Conservation (phyloP, 768 basidiomycete genomes). For the Tremella mesenterica region DNA sequence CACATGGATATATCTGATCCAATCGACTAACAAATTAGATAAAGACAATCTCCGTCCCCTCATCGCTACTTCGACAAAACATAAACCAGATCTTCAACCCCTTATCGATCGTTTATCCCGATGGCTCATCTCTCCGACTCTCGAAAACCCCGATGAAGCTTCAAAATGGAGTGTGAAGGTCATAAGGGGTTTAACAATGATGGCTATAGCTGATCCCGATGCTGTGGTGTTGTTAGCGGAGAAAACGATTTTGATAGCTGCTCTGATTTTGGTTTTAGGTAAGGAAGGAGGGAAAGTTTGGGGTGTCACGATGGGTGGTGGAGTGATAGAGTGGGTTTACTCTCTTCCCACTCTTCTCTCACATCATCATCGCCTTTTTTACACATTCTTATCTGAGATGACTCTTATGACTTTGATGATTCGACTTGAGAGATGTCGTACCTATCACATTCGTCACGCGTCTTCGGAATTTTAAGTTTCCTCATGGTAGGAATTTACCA, state of each 20-base stretch:
- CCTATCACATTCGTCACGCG: no score
- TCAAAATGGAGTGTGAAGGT: neutral
- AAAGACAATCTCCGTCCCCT: slow-evolving; percentile 14
- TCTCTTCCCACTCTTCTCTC: slow-evolving; percentile 13
- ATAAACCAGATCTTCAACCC: slow-evolving; percentile 10
- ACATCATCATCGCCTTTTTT: slow-evolving; percentile 26
- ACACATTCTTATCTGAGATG: slow-evolving; percentile 4
- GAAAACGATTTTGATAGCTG: slow-evolving; percentile 23
- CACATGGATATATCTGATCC: no score
- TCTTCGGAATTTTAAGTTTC: no score
- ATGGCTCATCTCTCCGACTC: neutral
- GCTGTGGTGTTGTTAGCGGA: slow-evolving; percentile 31
- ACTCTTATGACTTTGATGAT: no score
- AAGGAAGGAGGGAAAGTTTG: slow-evolving; percentile 25
- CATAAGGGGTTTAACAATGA: slow-evolving; percentile 13
- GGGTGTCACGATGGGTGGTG: slow-evolving; percentile 24
- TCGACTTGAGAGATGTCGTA: no score
- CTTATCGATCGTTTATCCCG: slow-evolving; percentile 12
- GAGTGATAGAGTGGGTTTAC: slow-evolving; percentile 8
- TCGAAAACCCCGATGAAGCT: neutral
- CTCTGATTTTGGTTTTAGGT: slow-evolving; percentile 28
- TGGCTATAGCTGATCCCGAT: slow-evolving; percentile 30
- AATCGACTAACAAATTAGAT: slow-evolving; percentile 1
- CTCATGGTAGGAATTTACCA: no score
- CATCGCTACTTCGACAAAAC: slow-evolving; percentile 6